Base-by-base conservation (phyloP, 2,329 filamentous ascomycete species). In the Chaetothyriales sp. region DNA sequence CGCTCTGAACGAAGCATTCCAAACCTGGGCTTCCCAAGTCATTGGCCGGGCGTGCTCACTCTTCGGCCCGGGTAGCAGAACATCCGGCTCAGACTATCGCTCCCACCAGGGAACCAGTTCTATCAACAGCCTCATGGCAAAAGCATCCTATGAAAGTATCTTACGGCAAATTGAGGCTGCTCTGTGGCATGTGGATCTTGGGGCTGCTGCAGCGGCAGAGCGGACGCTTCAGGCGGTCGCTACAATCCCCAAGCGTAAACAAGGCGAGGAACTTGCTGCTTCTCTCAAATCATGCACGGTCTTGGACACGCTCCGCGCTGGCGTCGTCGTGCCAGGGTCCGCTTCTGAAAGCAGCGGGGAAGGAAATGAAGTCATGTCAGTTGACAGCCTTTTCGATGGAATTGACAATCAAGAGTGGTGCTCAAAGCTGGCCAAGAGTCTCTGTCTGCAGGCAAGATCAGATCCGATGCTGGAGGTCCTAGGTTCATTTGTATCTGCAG, bases 21-120 rank as follows among this genome's bases (percentile, higher is more conserved):
- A 88, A 0, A 71, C 86, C 1, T 98, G 94, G 94, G 85, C 86
- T 45, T 89, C 86, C 2, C 78, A 83, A 56, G 84, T 89, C 1
- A 73, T 97, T 45, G 92, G 94, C 6, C 80, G 88, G 63, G 83
- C 87, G 0, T 78, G 81, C 15, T 50, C 48, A 40, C 15, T 22
- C 19, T 22, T 48, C 22, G 18, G 50, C 29, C 33, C 46, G 29
- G 22, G 47, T 25, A 25, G 22, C 18, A n/a, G 46, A 43, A 2
- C 44, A 28, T n/a, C 44, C 45, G 19, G 22, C 45, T 25, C 33
- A n/a, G 28, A 19, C 28, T 25, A n/a, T 29, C 10, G 33, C 33
- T 19, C 48, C 18, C 44, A 18, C 15, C 46, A 18, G 18, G 10
- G 10, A 18, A 18, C 9, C 28, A 13, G 37, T 1, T 48, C 48